Evolutionary conservation across 345 rosid species (phyloP), one percentile per base, ranked within the genome.

Genomic region (Firmiana major): DNA sequence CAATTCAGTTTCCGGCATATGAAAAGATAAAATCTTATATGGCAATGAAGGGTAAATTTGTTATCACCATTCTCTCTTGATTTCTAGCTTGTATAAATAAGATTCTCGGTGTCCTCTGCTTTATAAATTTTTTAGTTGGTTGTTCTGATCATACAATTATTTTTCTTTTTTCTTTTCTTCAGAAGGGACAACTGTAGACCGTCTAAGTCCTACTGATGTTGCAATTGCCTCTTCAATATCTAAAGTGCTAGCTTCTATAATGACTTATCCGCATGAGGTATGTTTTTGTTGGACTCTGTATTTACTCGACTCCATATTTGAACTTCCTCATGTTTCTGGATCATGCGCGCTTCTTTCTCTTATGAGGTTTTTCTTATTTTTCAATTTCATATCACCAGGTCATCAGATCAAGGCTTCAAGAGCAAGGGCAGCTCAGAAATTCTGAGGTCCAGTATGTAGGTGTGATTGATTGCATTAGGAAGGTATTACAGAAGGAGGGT

Each of bases 201-300:
- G 86, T 66, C 88, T 94, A 60, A 89, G 88, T 68, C 79, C 95
- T 17, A 86, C 85, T 34, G 82, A 85, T 72, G 87, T 96, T 34
- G 97, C 95, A 22, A 79, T 93, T 80, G 94, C 99, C 81, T 91
- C 99, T 21, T 88, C 98, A 1, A 70, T 88, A 71, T 79, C 99
- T 8, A 96, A 96, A 89, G 89, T 96, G 22, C 3, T 87, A 59
- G 99, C 99, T 75, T 96, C 99, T 55, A 24, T 94, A 16, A 72
- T 89, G 81, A 91, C 98, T 57, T 96, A 93, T 81, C 99, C 99
- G 0, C 99, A 96, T 17, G 99, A 96, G 97, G 99, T 93, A 54
- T 71, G 75, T 73, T 84, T 77, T 34, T 2, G 63, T 48, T 55
- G 21, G 21, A 55, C 21, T 21, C 24, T 54, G 16, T 54, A 28